Evolutionary conservation across 2,329 filamentous ascomycete species (phyloP).

Genomic region (Fusarium lyarnte): DNA sequence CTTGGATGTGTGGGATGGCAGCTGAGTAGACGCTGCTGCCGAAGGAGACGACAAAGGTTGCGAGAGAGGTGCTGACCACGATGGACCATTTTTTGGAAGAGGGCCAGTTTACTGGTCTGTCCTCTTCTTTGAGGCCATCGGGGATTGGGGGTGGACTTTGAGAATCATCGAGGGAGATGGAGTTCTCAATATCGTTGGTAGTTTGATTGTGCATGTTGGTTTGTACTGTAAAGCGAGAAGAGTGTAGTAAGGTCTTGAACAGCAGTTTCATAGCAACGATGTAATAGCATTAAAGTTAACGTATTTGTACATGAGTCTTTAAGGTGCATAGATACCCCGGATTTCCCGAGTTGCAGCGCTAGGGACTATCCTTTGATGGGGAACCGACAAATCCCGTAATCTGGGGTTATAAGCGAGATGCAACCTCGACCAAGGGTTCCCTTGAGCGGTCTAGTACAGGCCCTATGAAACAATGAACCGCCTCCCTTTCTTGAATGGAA

Average conservation of each 20-base stretch:
- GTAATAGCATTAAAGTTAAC: accelerated
- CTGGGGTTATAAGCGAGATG: neutral
- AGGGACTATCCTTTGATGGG: neutral
- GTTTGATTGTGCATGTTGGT: neutral
- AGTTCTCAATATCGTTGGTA: neutral
- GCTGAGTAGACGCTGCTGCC: conserved; percentile 8
- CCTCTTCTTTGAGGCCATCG: accelerated
- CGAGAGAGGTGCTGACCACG: neutral
- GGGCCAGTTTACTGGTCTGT: neutral
- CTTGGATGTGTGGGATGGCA: neutral
- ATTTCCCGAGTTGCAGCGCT: neutral
- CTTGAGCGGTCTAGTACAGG: neutral
- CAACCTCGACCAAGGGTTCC: neutral
- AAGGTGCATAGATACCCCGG: neutral
- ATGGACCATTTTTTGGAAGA: neutral
- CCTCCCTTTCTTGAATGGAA: neutral
- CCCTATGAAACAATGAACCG: accelerated
- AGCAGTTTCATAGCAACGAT: accelerated
- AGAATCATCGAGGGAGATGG: neutral
- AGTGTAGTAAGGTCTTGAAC: accelerated
- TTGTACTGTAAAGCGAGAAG: neutral
- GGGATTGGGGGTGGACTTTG: accelerated
- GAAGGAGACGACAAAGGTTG: conserved; percentile 11
- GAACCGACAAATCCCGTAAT: neutral
- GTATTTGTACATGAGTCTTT: neutral